Percentiles rank a stretch among this genome's conserved stretches.
These are phyloP conservation scores for Aciculosporium take DNA, from an alignment of 2,329 filamentous ascomycete species.

Conservation along the genomic window DNA sequence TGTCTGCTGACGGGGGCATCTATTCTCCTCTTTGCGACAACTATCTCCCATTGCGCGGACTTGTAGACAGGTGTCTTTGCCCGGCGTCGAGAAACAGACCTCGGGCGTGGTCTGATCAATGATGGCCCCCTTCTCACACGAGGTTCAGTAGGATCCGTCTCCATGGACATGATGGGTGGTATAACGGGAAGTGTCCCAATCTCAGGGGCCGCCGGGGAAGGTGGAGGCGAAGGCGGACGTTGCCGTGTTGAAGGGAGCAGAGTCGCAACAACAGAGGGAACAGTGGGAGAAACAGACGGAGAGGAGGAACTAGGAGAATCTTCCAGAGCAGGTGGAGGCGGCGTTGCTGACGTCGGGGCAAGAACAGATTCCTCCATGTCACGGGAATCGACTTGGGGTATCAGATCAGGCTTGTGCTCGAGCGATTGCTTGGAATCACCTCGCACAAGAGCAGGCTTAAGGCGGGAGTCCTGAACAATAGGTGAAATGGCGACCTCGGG, in stretches of 20 bases:
- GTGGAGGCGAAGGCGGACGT: not conserved
- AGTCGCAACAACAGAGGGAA: not conserved
- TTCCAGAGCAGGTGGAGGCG: not conserved
- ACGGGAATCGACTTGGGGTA: not conserved
- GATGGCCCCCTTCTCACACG: constrained; percentile 4
- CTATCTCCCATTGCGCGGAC: constrained; percentile 34
- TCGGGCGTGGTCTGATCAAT: constrained; percentile 2
- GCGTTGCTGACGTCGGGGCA: not conserved
- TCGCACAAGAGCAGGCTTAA: not conserved
- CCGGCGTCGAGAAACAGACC: constrained; percentile 16
- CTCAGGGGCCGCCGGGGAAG: no score
- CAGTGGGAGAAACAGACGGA: not conserved
- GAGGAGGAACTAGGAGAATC: not conserved
- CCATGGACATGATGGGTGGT: not conserved
- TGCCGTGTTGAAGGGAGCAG: not conserved
- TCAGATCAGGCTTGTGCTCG: constrained; percentile 1
- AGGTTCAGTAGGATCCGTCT: not conserved
- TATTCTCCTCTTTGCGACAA: constrained; percentile 10
- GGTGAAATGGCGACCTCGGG: constrained; percentile 3
- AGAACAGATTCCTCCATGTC: not conserved
- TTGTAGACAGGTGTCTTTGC: constrained; percentile 37
- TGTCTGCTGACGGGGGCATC: constrained; percentile 17
- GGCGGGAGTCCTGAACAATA: not conserved
- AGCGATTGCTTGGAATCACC: not conserved
- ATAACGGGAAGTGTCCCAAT: not conserved